phyloP scores from a whole-genome alignment of 2,329 filamentous ascomycete species.

The Curvularia lunata region DNA sequence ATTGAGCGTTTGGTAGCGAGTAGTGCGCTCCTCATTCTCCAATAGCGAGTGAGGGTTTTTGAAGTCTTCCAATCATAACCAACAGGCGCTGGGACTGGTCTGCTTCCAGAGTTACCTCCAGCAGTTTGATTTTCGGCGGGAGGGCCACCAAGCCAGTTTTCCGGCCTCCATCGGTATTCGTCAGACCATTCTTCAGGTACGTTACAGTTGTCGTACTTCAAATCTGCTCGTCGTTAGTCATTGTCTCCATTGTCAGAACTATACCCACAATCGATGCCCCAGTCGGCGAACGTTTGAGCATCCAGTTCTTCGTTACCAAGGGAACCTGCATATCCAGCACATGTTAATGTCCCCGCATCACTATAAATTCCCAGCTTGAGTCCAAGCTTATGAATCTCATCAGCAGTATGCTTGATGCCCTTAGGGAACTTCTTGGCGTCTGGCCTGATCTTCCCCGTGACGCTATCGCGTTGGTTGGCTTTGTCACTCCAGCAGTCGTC shows the following conservation, averaged over 20 bases:
- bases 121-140: constrained; percentile 50
- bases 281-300: constrained; percentile 59
- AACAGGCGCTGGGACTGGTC: constrained; percentile 48
- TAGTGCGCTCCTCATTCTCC: constrained; percentile 52
- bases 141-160: constrained; percentile 44
- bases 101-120: constrained; percentile 31
- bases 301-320: constrained; percentile 63
- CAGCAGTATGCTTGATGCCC: constrained; percentile 62
- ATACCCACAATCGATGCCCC: constrained; percentile 39
- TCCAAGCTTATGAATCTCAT: constrained; percentile 62
- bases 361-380: constrained; percentile 69
- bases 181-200: constrained; percentile 51
- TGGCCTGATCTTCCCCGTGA: constrained; percentile 43
- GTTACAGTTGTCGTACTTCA: constrained; percentile 46
- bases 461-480: constrained; percentile 49
- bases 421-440: constrained; percentile 63
- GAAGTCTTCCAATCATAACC: constrained; percentile 60
- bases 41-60: constrained; percentile 58
- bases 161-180: constrained; percentile 50
- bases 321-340: constrained; percentile 63
- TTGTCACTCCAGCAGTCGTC: constrained; percentile 65
- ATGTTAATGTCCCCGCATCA: constrained; percentile 58
- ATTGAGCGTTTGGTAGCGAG: constrained; percentile 49
- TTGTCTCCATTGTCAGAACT: neutral
- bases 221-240: constrained; percentile 15